Percentiles rank a stretch among this genome's conserved stretches.
Evolutionary conservation across 1,284 basidiomycete genomes (phyloP).

Genomic region (Heterobasidion parviporum): DNA sequence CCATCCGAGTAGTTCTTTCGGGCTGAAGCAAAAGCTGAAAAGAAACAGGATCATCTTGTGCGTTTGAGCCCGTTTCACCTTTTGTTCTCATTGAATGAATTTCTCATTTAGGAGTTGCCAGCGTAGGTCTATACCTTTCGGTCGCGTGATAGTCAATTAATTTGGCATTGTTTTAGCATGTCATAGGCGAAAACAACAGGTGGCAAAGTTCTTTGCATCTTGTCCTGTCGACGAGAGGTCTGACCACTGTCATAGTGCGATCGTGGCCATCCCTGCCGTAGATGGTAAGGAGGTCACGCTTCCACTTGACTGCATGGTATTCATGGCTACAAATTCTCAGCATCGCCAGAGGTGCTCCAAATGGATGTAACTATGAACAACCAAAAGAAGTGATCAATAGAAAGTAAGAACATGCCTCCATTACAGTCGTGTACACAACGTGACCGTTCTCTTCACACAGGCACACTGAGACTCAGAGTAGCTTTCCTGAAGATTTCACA

Average conservation of each 20-base stretch:
- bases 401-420: slow-evolving; percentile 5
- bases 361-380: slow-evolving; percentile 14
- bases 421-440: not conserved
- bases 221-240: too few relatives aligned
- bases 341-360: slow-evolving; percentile 12
- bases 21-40: slow-evolving; percentile 8
- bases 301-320: too few relatives aligned
- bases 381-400: slow-evolving; percentile 4
- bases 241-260: slow-evolving; percentile 12
- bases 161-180: slow-evolving; percentile 9
- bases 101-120: slow-evolving; percentile 13
- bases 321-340: slow-evolving; percentile 2
- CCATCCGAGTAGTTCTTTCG: not conserved
- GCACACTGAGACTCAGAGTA: not conserved
- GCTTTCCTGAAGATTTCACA: not conserved
- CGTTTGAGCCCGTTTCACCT: slow-evolving; percentile 1
- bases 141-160: not conserved
- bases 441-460: not conserved
- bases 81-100: not conserved
- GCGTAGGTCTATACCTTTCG: slow-evolving; percentile 8
- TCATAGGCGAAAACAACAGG: slow-evolving; percentile 19
- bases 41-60: slow-evolving; percentile 16
- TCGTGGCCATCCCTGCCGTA: slow-evolving; percentile 15
- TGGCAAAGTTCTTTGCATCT: not conserved
- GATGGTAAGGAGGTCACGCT: slow-evolving; percentile 12